Conservation (phyloP, 345 rosid species). For the Leavenworthia alabamica region DNA sequence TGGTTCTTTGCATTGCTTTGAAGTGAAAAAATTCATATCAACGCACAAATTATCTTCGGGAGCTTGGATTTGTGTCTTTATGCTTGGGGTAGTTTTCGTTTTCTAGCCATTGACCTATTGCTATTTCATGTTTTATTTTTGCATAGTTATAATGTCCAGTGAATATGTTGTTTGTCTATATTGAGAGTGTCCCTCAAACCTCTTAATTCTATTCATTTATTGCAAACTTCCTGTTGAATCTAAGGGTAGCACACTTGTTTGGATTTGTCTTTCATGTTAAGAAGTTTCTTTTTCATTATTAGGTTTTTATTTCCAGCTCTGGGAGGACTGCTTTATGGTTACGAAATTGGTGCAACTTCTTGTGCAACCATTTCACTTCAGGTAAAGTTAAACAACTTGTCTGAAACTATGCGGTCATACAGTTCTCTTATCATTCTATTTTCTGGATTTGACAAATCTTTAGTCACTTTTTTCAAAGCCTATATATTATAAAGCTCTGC, state of each 20-base stretch:
- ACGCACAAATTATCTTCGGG: neutral
- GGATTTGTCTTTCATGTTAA: slow-evolving; percentile 4
- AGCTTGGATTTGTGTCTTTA: neutral
- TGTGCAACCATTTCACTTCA: slow-evolving; percentile 78
- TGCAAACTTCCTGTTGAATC: neutral
- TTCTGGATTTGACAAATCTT: neutral
- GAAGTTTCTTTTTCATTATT: slow-evolving; percentile 26
- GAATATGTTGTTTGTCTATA: neutral
- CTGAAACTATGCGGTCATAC: neutral
- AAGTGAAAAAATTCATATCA: neutral
- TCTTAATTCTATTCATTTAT: neutral
- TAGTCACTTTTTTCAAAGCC: neutral
- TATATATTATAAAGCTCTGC: neutral
- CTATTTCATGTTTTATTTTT: neutral
- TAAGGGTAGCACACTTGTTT: neutral
- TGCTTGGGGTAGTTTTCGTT: neutral
- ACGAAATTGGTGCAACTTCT: slow-evolving; percentile 94
- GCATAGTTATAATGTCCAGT: neutral
- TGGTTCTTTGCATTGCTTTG: neutral
- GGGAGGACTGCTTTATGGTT: slow-evolving; percentile 92
- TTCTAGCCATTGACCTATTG: neutral
- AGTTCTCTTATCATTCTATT: neutral
- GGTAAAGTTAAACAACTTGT: slow-evolving; percentile 34
- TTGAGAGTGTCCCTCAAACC: neutral
- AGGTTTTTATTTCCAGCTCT: slow-evolving; percentile 95